A percentile compares a stretch with the other conserved stretches of the same genome.
Conservation (phyloP, 164 flowering plant genomes). For the Kalanchoe fedtschenkoi region DNA sequence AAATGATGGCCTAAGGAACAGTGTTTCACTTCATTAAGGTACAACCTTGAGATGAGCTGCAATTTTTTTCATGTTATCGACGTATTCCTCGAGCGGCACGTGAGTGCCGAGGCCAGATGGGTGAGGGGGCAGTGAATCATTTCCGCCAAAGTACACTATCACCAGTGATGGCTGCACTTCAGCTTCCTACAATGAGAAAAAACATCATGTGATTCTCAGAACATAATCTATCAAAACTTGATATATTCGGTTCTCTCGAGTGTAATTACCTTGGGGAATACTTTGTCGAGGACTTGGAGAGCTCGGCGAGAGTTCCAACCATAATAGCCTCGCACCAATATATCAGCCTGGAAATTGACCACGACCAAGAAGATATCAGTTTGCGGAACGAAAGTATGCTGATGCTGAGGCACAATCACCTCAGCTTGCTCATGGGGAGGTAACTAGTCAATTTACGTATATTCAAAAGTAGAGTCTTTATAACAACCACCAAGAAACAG, state of each 20-base stretch:
- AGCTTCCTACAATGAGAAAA: too few relatives aligned
- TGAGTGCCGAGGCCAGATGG: slow-evolving; percentile 87
- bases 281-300: slow-evolving; percentile 55
- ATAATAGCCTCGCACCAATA: slow-evolving; percentile 61
- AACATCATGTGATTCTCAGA: too few relatives aligned
- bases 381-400: too few relatives aligned
- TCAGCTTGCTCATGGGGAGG: too few relatives aligned
- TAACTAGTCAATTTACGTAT: too few relatives aligned
- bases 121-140: slow-evolving; percentile 85
- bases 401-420: too few relatives aligned
- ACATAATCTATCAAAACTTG: too few relatives aligned
- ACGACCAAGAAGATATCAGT: background rate
- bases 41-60: slow-evolving; percentile 67
- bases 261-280: slow-evolving; percentile 86
- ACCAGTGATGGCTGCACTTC: slow-evolving; percentile 68
- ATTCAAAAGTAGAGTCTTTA: too few relatives aligned
- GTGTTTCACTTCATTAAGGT: too few relatives aligned
- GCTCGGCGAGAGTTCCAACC: slow-evolving; percentile 95
- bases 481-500: background rate
- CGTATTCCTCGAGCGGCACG: slow-evolving; percentile 78
- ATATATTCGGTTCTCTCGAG: too few relatives aligned
- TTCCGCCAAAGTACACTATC: slow-evolving; percentile 91
- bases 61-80: slow-evolving; percentile 74
- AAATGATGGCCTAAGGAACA: background rate
- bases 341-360: slow-evolving; percentile 52